Evolutionary conservation across 2,329 filamentous ascomycete species (phyloP).

Genomic region (Claviceps africana): DNA sequence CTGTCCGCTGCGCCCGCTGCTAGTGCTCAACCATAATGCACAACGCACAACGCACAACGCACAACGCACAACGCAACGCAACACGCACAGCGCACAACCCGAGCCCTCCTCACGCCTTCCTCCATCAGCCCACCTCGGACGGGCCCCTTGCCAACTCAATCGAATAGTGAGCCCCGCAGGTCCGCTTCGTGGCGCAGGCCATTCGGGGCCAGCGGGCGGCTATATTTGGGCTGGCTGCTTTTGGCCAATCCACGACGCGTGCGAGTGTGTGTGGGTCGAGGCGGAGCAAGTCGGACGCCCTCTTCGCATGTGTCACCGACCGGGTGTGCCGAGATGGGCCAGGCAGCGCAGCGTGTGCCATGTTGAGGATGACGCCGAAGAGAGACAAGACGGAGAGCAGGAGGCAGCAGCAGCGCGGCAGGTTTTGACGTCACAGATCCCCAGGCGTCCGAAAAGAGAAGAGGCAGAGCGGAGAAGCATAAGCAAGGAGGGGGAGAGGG

Average conservation of each 20-base stretch:
- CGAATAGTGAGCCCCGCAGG: neutral
- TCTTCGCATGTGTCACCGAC: neutral
- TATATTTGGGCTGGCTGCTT: neutral
- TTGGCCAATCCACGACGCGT: too few relatives aligned
- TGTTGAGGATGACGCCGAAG: too few relatives aligned
- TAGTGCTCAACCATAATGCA: too few relatives aligned
- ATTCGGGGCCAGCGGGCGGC: neutral
- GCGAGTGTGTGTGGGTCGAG: neutral
- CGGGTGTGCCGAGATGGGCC: neutral
- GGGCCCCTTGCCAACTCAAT: neutral
- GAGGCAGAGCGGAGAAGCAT: too few relatives aligned
- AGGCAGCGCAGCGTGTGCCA: neutral
- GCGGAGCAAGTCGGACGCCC: slow-evolving; percentile 8
- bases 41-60: too few relatives aligned
- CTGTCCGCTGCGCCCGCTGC: too few relatives aligned
- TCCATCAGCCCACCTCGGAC: too few relatives aligned
- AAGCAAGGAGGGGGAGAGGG: neutral
- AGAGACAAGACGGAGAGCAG: too few relatives aligned
- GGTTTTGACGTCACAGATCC: neutral
- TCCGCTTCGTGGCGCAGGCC: neutral
- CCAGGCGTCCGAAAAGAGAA: neutral
- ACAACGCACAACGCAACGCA: too few relatives aligned
- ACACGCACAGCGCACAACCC: too few relatives aligned
- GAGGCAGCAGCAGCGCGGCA: neutral
- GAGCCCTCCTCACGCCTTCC: too few relatives aligned